phyloP scores from a whole-genome alignment of 495 filamentous ascomycete genomes.

The Hypoxylon crocopeplum region DNA sequence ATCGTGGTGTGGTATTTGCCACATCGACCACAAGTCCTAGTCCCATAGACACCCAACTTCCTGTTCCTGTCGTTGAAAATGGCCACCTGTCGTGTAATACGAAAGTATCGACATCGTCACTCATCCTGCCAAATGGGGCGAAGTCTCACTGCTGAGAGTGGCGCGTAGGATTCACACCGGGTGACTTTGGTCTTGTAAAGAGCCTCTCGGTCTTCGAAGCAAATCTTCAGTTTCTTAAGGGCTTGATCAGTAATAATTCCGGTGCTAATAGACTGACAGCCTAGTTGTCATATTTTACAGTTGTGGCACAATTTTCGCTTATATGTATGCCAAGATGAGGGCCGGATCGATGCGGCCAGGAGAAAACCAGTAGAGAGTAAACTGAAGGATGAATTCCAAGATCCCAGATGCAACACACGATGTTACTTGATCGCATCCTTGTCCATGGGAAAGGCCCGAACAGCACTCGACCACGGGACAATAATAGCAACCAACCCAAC shows the following conservation, averaged over 20 bases:
- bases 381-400: conserved; percentile 3
- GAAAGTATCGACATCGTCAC: not conserved
- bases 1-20: not conserved
- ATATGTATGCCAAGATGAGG: not conserved
- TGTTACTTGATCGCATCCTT: conserved; percentile 5
- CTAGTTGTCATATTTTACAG: too few relatives aligned
- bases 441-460: conserved; percentile 13
- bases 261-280: too few relatives aligned
- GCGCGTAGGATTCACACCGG: conserved; percentile 5
- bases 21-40: conserved; percentile 2
- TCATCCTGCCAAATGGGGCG: conserved; percentile 9
- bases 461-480: not conserved
- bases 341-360: not conserved
- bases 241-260: too few relatives aligned
- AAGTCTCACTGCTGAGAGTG: not conserved
- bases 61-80: not conserved
- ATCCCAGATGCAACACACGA: not conserved
- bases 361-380: not conserved
- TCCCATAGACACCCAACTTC: conserved; percentile 1
- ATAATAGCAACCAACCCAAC: conserved; percentile 1
- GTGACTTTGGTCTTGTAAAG: not conserved
- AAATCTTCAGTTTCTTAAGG: too few relatives aligned
- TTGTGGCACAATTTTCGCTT: too few relatives aligned
- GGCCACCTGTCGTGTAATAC: not conserved
- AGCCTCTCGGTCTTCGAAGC: not conserved